Percentiles rank a stretch among this genome's conserved stretches.
These are phyloP conservation scores for Cladosporium oxysporum DNA, from an alignment of 2,329 filamentous ascomycete species.

Conservation along the genomic window DNA sequence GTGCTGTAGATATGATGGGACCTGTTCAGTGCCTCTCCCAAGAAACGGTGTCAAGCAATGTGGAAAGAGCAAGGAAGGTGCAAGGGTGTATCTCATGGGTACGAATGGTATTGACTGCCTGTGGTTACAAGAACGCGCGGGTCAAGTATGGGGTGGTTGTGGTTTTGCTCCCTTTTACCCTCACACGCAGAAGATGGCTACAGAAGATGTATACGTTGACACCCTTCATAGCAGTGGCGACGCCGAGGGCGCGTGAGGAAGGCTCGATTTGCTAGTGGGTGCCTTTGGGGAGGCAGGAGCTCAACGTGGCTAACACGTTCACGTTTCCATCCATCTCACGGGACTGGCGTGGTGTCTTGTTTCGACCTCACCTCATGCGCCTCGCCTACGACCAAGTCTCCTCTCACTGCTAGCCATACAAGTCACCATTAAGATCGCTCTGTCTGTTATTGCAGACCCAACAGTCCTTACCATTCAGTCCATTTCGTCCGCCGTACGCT, in stretches of 20 bases:
- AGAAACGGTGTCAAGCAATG: neutral
- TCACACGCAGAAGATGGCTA: neutral
- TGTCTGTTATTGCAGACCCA: neutral
- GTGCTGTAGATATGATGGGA: neutral
- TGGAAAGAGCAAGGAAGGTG: conserved; percentile 7
- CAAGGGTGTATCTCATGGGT: neutral
- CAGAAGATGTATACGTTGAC: neutral
- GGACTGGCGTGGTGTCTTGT: neutral
- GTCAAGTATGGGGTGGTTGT: neutral
- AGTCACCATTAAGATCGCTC: neutral
- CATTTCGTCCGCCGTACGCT: neutral
- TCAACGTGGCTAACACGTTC: conserved; percentile 2
- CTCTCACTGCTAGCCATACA: neutral
- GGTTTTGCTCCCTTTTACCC: neutral
- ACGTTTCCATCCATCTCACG: neutral
- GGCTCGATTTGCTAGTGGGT: neutral
- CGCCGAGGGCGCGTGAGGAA: neutral
- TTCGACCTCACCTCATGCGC: conserved; percentile 9
- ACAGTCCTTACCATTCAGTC: conserved; percentile 12
- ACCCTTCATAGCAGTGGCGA: neutral
- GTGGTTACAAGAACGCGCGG: neutral
- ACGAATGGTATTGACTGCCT: neutral
- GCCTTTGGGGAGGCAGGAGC: neutral
- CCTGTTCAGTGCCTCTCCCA: neutral
- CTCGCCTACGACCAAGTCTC: neutral